Evolutionary conservation across 192 early-diverging fungal genomes (phyloP), one percentile per base, ranked within the genome.

Genomic region (Umbelopsis vinacea): DNA sequence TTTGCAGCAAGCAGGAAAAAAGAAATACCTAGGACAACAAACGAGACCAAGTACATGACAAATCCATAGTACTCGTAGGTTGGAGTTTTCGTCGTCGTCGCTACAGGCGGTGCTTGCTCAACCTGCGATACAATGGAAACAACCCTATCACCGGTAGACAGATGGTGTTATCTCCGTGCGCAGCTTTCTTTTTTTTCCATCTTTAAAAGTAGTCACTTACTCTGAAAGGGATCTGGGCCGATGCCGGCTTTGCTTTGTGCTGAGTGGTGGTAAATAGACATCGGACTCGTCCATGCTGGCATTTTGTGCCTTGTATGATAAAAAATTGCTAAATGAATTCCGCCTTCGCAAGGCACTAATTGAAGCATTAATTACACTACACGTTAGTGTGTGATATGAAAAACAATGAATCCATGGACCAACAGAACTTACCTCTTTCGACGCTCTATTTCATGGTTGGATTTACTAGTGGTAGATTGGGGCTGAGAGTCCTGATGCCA

Each of bases 31-130:
- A 92, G 91, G 14, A 83, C 82, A 14, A 92, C 88, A 72, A 92
- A 88, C 4, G 94, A 92, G 4, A 88, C 85, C 19, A 96, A 82
- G 67, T 96, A 96, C 40, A 94, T 77, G 0, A 92, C 92, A 80
- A 96, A 96, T 21, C 94, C 94, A 76, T 94, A 94, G 81, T 94
- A 94, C 70, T 95, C 94, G 74, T 89, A 91, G 0, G 90, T 87
- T 15, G 92, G 92, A 12, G 89, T 93, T 52, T 90, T 91, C 46
- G 86, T 86, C 3, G 77, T 79, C 14, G 71, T 74, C 2, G 77
- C 72, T 15, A 79, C 57, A 17, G 77, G 77, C 1, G 77, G 77
- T 6, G 77, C 77, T 55, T 73, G 73, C 43, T 79, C 77, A 1
- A 79, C 66, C 2, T 57, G 55, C 22, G 68, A 33, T 45, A 66